Conservation (phyloP, 2,329 filamentous ascomycete species). For the Fusarium humuli region DNA sequence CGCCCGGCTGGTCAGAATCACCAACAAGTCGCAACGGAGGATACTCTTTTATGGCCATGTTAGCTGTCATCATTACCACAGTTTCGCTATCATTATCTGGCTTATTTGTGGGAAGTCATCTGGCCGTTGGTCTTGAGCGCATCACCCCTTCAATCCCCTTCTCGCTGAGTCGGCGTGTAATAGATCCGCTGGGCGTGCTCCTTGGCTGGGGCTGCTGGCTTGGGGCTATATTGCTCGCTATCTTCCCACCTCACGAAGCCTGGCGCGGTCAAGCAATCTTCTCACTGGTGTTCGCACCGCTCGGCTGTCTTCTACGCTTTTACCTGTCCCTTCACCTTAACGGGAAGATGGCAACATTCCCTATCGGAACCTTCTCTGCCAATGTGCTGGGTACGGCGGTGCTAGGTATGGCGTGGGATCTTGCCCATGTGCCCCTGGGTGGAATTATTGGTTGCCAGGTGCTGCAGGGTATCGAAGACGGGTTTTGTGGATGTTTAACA, state of each 20-base stretch:
- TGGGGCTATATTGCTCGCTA: constrained; percentile 76
- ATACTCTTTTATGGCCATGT: constrained; percentile 83
- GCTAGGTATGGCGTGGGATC: constrained; percentile 80
- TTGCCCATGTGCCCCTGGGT: constrained; percentile 74
- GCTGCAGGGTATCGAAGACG: constrained; percentile 73
- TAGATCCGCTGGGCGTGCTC: constrained; percentile 73
- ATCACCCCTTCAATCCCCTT: constrained; percentile 71
- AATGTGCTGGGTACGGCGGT: constrained; percentile 83
- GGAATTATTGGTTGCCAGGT: constrained; percentile 74
- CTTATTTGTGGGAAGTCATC: constrained; percentile 78
- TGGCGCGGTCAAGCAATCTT: constrained; percentile 85
- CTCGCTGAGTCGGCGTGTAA: constrained; percentile 63
- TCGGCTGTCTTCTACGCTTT: constrained; percentile 81
- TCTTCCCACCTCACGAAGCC: constrained; percentile 75
- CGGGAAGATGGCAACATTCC: constrained; percentile 72
- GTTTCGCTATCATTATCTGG: constrained; percentile 76
- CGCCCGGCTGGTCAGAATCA: constrained; percentile 52
- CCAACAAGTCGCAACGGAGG: constrained; percentile 71
- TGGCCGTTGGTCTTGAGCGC: constrained; percentile 72
- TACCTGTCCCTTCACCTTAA: constrained; percentile 81
- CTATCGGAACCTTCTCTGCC: constrained; percentile 85
- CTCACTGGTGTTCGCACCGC: constrained; percentile 82
- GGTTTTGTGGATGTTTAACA: constrained; percentile 74
- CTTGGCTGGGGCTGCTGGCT: constrained; percentile 82
- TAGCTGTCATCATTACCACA: constrained; percentile 80